These are phyloP conservation scores for Fragosphaeria purpurea DNA, from an alignment of 2,329 filamentous ascomycete species.

Conservation along the genomic window DNA sequence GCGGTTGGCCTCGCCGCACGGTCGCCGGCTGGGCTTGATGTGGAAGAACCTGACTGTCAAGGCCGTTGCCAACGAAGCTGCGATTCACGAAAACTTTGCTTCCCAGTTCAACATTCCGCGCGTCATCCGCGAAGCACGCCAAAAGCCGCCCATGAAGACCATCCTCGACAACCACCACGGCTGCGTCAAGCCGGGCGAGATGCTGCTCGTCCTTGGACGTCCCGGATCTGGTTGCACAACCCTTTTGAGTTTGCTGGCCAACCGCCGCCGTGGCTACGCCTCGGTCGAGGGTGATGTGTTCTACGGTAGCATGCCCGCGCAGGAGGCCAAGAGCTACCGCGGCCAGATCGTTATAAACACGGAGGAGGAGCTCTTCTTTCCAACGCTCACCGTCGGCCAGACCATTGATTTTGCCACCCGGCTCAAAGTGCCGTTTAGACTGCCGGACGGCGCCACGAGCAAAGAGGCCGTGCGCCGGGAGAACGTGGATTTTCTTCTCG, in stretches of 20 bases:
- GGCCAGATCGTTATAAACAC: slow-evolving; percentile 46
- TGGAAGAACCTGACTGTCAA: background rate
- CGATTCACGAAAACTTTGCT: slow-evolving; percentile 15
- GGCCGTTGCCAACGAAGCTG: background rate
- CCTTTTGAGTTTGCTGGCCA: slow-evolving; percentile 53
- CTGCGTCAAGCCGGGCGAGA: slow-evolving; percentile 43
- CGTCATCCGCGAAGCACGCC: slow-evolving; percentile 40
- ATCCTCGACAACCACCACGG: slow-evolving; percentile 55
- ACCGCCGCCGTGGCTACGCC: slow-evolving; percentile 52
- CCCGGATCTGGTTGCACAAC: slow-evolving; percentile 50
- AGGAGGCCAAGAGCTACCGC: slow-evolving; percentile 31
- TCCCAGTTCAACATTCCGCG: slow-evolving; percentile 48
- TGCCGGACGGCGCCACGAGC: slow-evolving; percentile 32
- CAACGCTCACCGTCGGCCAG: slow-evolving; percentile 55
- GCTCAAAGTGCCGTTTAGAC: slow-evolving; percentile 43
- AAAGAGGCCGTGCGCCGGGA: slow-evolving; percentile 34
- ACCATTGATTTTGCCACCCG: slow-evolving; percentile 59
- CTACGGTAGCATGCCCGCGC: slow-evolving; percentile 41
- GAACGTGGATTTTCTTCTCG: slow-evolving; percentile 44
- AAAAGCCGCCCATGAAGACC: slow-evolving; percentile 49
- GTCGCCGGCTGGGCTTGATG: background rate
- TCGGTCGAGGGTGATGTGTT: slow-evolving; percentile 54
- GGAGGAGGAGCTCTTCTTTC: slow-evolving; percentile 59
- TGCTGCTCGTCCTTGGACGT: slow-evolving; percentile 46
- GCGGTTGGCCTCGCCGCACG: too few species aligned